These are phyloP conservation scores for Backusella psychrophila DNA, from an alignment of 192 early-diverging fungal species.

Conservation along the genomic window DNA sequence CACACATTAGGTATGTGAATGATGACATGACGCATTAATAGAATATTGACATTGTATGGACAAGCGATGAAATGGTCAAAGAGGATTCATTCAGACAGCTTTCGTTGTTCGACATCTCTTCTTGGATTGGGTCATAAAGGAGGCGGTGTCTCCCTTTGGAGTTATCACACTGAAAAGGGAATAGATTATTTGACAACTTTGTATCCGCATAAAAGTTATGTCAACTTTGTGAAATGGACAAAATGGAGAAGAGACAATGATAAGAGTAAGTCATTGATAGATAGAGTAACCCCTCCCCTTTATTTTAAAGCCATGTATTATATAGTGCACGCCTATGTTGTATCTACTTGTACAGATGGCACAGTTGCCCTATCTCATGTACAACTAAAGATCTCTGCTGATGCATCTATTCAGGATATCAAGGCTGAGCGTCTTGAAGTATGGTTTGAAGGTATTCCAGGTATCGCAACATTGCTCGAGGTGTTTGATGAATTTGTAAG, in stretches of 20 bases:
- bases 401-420: not conserved
- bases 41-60: not conserved
- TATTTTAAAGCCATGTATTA: too few species aligned
- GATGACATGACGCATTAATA: too few species aligned
- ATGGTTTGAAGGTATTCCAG: slow-evolving; percentile 8
- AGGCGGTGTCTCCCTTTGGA: not conserved
- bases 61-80: not conserved
- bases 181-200: not conserved
- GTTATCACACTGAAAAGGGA: not conserved
- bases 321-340: slow-evolving; percentile 1
- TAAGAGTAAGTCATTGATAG: not conserved
- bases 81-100: not conserved
- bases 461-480: not conserved
- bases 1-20: not conserved
- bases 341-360: slow-evolving; percentile 6
- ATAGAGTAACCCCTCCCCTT: too few species aligned
- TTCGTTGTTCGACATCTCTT: not conserved
- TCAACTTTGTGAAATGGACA: slow-evolving; percentile 12
- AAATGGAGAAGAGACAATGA: slow-evolving; percentile 1
- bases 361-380: not conserved
- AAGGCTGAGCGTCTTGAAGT: not conserved
- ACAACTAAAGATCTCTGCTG: not conserved
- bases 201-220: not conserved
- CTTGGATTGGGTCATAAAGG: slow-evolving; percentile 1
- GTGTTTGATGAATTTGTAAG: slow-evolving; percentile 15